phyloP scores from a whole-genome alignment of 1,139 yeast genomes.

The Candida gigantensis region DNA sequence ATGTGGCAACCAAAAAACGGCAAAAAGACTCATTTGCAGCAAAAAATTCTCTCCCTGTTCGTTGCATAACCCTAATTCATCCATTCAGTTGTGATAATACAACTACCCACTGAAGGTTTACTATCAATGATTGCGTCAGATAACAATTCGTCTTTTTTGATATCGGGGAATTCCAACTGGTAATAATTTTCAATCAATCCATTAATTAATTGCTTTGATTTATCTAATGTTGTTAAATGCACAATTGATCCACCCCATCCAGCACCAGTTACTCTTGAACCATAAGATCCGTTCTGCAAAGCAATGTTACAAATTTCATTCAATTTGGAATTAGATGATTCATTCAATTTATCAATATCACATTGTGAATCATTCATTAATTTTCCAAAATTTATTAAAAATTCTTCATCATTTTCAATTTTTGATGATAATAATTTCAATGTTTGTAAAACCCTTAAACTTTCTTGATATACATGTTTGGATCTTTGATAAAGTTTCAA shows the following conservation, averaged over 20 bases:
- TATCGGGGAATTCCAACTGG: constrained; percentile 46
- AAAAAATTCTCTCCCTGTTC: too few species aligned
- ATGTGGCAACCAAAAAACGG: too few species aligned
- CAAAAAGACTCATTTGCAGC: too few species aligned
- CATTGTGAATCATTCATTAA: constrained; percentile 62
- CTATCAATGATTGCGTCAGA: constrained; percentile 57
- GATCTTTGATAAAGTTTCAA: constrained; percentile 62
- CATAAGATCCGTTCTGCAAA: constrained; percentile 55
- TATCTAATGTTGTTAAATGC: constrained; percentile 55
- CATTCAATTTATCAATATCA: constrained; percentile 49
- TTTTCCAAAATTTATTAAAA: constrained; percentile 47
- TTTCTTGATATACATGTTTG: constrained; percentile 65
- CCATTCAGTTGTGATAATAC: constrained; percentile 19
- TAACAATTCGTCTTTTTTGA: constrained; percentile 41
- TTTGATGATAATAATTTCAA: constrained; percentile 34
- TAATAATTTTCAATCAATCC: constrained; percentile 55
- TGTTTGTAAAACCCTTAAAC: constrained; percentile 58
- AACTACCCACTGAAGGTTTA: constrained; percentile 62
- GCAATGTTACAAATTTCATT: constrained; percentile 58
- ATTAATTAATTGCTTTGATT: constrained; percentile 41
- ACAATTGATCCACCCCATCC: constrained; percentile 80
- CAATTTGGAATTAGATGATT: constrained; percentile 58
- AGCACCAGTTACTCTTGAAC: constrained; percentile 78
- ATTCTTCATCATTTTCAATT: constrained; percentile 23
- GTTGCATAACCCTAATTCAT: too few species aligned